These are phyloP conservation scores for Penicillium lagena DNA, from an alignment of 495 filamentous ascomycete species.

Conservation along the genomic window DNA sequence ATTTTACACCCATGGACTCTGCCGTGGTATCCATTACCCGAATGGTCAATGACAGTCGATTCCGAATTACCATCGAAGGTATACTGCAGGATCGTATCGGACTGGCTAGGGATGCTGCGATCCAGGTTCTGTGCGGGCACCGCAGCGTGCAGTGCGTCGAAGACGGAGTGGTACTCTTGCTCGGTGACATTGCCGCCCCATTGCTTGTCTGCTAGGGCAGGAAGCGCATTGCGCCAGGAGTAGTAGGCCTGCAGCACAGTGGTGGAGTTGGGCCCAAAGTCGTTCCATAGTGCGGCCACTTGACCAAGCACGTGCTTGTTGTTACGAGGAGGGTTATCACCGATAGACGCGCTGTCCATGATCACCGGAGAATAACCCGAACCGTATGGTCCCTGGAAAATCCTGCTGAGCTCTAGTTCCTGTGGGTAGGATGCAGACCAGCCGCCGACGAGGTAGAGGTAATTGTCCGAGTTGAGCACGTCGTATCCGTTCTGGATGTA, in stretches of 20 bases:
- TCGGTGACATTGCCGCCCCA: conserved; percentile 42
- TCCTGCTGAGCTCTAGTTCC: conserved; percentile 22
- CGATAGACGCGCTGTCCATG: conserved; percentile 36
- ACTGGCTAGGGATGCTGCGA: conserved; percentile 28
- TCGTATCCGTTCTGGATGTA: conserved; percentile 45
- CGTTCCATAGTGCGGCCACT: conserved; percentile 44
- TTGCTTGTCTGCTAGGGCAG: conserved; percentile 48
- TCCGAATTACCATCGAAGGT: conserved; percentile 6
- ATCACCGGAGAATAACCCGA: conserved; percentile 37
- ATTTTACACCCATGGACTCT: conserved; percentile 22
- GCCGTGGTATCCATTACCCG: conserved; percentile 41
- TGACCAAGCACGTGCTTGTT: conserved; percentile 37
- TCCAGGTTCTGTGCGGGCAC: conserved; percentile 45
- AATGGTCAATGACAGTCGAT: conserved; percentile 23
- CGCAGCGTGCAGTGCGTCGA: conserved; percentile 25
- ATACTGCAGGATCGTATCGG: conserved; percentile 37
- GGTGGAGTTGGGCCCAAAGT: conserved; percentile 41
- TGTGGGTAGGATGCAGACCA: conserved; percentile 41
- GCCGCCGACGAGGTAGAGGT: conserved; percentile 42
- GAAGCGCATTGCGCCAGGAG: conserved; percentile 38
- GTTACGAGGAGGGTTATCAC: conserved; percentile 35
- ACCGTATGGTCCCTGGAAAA: conserved; percentile 40
- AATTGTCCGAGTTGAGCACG: conserved; percentile 47
- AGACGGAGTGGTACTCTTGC: conserved; percentile 30
- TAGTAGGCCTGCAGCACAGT: conserved; percentile 43